Evolutionary conservation across 1,284 basidiomycete species (phyloP).

Genomic region (Cryptococcus maquisensis): DNA sequence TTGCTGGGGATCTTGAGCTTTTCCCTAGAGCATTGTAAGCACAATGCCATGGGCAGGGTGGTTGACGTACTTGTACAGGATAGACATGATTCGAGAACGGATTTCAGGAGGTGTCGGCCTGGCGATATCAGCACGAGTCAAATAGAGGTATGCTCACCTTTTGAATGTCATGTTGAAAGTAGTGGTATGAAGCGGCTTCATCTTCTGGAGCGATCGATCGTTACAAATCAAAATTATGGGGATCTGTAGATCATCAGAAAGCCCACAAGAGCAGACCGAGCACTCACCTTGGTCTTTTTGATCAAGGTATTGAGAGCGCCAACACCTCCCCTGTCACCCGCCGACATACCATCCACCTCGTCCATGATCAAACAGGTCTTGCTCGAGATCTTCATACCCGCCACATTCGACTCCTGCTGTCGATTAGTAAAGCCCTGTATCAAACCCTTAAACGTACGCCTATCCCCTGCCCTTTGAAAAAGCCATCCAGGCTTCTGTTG

Average conservation of each 20-base stretch:
- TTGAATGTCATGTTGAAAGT: conserved; percentile 73
- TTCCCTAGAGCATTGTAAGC: conserved; percentile 57
- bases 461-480: conserved; percentile 65
- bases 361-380: conserved; percentile 94
- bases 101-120: conserved; percentile 72
- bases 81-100: conserved; percentile 80
- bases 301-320: conserved; percentile 88
- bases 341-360: conserved; percentile 98
- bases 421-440: background rate
- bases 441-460: conserved; percentile 27
- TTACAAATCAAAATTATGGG: conserved; percentile 99
- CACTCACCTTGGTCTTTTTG: conserved; percentile 77
- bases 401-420: conserved; percentile 59
- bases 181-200: conserved; percentile 76
- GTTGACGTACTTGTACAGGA: conserved; percentile 71
- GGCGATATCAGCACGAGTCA: conserved; percentile 4
- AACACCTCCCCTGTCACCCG: conserved; percentile 92
- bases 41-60: background rate
- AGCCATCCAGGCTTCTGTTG: conserved; percentile 84
- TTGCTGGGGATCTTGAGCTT: conserved; percentile 85
- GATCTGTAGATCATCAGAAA: conserved; percentile 54
- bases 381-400: conserved; percentile 69
- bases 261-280: background rate
- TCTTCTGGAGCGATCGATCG: conserved; percentile 77
- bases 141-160: conserved; percentile 54